Evolutionary conservation across 352 stramenopile genomes (phyloP).

Genomic region (Globisporangium cystogenes): DNA sequence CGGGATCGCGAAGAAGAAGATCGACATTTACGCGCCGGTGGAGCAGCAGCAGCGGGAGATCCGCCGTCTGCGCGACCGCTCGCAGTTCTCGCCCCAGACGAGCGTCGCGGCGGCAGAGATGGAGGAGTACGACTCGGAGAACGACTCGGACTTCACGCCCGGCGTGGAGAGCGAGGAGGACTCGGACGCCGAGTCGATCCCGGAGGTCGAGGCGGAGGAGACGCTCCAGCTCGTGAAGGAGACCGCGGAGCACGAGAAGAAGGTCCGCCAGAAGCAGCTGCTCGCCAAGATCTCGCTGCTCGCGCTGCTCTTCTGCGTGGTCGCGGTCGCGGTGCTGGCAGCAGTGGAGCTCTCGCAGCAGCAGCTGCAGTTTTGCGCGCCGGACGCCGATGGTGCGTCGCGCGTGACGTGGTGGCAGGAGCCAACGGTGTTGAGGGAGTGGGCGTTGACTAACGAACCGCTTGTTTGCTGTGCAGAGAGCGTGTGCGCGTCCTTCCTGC

Average conservation of each 20-base stretch:
- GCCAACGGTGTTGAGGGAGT: neutral
- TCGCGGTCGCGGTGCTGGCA: conserved; percentile 45
- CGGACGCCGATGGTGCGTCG: conserved; percentile 16
- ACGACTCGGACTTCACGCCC: conserved; percentile 54
- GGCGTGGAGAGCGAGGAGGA: conserved; percentile 26
- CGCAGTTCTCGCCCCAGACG: conserved; percentile 37
- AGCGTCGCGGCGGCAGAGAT: conserved; percentile 25
- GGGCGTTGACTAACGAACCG: neutral
- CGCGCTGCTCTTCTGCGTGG: conserved; percentile 27
- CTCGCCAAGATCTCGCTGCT: conserved; percentile 19
- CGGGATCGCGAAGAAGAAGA: conserved; percentile 57
- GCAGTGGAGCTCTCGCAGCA: conserved; percentile 41
- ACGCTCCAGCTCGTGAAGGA: conserved; percentile 34
- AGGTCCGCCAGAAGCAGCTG: conserved; percentile 1
- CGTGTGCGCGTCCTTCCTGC: conserved; percentile 31
- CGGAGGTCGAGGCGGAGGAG: conserved; percentile 46
- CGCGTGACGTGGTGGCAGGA: neutral
- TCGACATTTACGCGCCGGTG: conserved; percentile 75
- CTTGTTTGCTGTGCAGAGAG: neutral
- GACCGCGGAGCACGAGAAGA: conserved; percentile 27
- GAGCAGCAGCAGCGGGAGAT: conserved; percentile 63
- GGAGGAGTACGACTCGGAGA: conserved; percentile 47
- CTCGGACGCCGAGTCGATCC: conserved; percentile 31
- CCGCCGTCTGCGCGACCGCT: conserved; percentile 47
- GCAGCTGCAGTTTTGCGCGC: conserved; percentile 38